phyloP scores from a whole-genome alignment of 2,329 filamentous ascomycete species.

The Berkeleyomyces basicola region DNA sequence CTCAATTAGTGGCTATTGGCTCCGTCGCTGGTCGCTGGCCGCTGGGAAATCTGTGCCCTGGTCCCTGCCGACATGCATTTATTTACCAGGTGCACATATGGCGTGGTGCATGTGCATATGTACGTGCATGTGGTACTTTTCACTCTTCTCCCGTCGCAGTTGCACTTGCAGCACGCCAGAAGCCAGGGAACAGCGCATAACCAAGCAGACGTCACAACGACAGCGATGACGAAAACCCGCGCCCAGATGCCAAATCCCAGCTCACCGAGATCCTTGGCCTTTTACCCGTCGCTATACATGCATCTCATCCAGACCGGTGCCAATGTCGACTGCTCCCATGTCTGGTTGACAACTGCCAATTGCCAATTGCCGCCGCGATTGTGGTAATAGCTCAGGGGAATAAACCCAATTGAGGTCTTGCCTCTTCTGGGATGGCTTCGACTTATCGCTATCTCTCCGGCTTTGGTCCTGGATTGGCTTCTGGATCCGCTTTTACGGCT shows the following conservation, averaged over 20 bases:
- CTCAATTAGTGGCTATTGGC: neutral
- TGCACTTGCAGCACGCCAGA: too few species aligned
- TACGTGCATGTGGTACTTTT: neutral
- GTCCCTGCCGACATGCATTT: neutral
- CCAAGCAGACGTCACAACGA: too few species aligned
- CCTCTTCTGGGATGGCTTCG: conserved; percentile 2
- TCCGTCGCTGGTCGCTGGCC: neutral
- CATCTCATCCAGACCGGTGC: too few species aligned
- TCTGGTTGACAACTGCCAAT: neutral
- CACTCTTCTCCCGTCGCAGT: too few species aligned
- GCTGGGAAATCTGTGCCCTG: neutral
- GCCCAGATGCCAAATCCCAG: too few species aligned
- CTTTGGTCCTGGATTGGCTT: neutral
- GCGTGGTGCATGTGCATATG: neutral
- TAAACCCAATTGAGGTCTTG: neutral
- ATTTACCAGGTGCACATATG: neutral
- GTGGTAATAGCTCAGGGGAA: conserved; percentile 2
- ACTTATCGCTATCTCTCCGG: conserved; percentile 1
- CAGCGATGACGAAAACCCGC: too few species aligned
- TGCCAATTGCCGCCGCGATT: neutral
- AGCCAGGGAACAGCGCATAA: too few species aligned
- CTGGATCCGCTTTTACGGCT: neutral
- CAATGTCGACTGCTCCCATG: too few species aligned
- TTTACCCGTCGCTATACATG: too few species aligned
- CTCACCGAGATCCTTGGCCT: too few species aligned